These are phyloP conservation scores for Fraxinus sp. DNA, from an alignment of 305 asterid genomes.

Conservation along the genomic window DNA sequence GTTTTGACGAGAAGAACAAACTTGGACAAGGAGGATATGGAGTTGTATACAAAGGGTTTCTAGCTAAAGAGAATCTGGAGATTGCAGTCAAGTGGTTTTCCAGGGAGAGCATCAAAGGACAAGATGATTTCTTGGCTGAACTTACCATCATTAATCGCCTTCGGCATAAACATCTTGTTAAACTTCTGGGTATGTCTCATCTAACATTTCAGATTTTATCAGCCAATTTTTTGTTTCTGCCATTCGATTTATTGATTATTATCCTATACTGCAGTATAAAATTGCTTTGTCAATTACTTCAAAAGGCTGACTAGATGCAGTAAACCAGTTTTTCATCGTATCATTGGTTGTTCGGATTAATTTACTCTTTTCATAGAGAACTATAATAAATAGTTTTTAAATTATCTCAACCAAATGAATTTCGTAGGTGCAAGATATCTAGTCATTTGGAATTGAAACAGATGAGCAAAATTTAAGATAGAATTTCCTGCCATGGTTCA, in stretches of 20 bases:
- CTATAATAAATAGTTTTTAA: background rate
- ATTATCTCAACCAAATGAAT: background rate
- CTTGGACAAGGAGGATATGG: slow-evolving; percentile 96
- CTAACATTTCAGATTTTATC: background rate
- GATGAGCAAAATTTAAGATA: background rate
- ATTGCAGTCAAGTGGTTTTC: slow-evolving; percentile 86
- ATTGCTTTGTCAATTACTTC: background rate
- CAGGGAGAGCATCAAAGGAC: slow-evolving; percentile 74
- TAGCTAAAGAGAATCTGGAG: slow-evolving; percentile 56
- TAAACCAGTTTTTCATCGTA: background rate
- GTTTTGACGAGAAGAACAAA: slow-evolving; percentile 66
- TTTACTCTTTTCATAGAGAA: background rate
- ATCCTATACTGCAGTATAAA: background rate
- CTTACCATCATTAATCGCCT: slow-evolving; percentile 89
- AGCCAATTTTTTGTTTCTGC: background rate
- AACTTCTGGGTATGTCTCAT: slow-evolving; percentile 61
- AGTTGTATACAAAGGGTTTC: slow-evolving; percentile 61
- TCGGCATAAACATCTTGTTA: slow-evolving; percentile 86
- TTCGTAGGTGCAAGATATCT: background rate
- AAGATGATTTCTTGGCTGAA: slow-evolving; percentile 93
- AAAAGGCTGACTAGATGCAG: background rate
- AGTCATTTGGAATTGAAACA: background rate
- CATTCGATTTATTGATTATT: background rate
- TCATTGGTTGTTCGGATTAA: background rate
- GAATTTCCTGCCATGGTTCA: background rate